Evolutionary conservation across 768 basidiomycete species (phyloP), one percentile per base, ranked within the genome.

Genomic region (Suillus bovinus): DNA sequence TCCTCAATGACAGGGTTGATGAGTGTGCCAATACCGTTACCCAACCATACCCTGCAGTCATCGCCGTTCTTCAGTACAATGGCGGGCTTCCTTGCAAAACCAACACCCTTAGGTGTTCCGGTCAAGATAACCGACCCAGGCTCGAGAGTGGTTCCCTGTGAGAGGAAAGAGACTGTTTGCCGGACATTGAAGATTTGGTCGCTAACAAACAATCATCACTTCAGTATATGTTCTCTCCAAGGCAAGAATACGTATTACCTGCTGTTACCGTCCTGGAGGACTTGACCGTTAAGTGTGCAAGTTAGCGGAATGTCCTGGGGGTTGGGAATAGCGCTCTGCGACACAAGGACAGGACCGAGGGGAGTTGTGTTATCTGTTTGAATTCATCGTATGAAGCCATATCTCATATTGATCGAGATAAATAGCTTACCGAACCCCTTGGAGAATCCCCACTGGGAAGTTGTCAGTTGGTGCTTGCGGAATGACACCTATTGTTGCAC

Each of bases 371-470:
- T 69, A 58, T 78, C 74, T 75, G 39, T 55, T 24, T 5, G 24
- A 10, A 36, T 33, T 22, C 24, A 31, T 60, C 17, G 24, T 52
- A 22, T 54, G 31, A 31, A 38, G 6, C 20, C 2, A 49, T 6
- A 13, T 16, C 16, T 27, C 6, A 16, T 4, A 39, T 24, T 24
- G 52, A 36, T 17, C 9, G 16, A 24, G 14, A 34, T 5, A 22
- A 38, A 6, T 20, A 46, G 67, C 82, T 29, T 61, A 89, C 92
- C 93, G 67, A 93, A 96, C 46, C 88, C 82, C 74, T 96, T 96
- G 31, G 91, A 93, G 75, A 93, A 94, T 34, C 84, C 80, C 93
- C 94, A 96, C 67, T 96, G 94, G 0, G 89, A 88, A 11, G 88
- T 87, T 4, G 85, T 84, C 76, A 90, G 78, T 71, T 95, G 94